phyloP scores from a whole-genome alignment of 371 early-diverging fungal genomes.

The Quaeritorhiza haematococci region DNA sequence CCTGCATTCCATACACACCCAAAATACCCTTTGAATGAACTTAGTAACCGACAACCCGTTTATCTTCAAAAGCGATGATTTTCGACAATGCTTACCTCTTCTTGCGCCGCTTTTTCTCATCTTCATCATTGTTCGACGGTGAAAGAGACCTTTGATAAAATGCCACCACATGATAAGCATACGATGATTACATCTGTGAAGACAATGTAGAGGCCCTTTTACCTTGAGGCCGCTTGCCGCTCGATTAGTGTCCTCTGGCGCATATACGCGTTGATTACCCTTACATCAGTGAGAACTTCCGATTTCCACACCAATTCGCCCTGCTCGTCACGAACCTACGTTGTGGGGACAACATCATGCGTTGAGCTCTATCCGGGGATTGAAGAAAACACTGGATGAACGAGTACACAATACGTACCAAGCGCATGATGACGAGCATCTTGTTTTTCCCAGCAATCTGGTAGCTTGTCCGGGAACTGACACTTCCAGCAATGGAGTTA shows the following conservation, averaged over 20 bases:
- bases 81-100: too few species aligned
- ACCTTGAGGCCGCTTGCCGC: conserved; percentile 28
- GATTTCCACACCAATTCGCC: conserved; percentile 71
- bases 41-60: too few species aligned
- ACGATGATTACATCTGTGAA: too few species aligned
- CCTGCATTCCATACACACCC: too few species aligned
- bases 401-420: conserved; percentile 24
- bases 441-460: conserved; percentile 62
- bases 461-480: conserved; percentile 34
- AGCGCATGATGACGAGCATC: conserved; percentile 57
- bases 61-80: too few species aligned
- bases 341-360: not conserved
- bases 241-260: conserved; percentile 79
- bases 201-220: too few species aligned
- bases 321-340: conserved; percentile 40
- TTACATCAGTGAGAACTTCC: conserved; percentile 74
- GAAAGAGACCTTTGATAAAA: too few species aligned
- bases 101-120: too few species aligned
- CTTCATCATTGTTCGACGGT: too few species aligned
- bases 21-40: too few species aligned
- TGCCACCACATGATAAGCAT: too few species aligned
- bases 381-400: not conserved
- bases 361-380: not conserved
- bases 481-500: conserved; percentile 29
- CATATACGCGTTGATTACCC: conserved; percentile 85